Conservation (phyloP, 192 early-diverging fungal species). For the Glomus cerebriforme region DNA sequence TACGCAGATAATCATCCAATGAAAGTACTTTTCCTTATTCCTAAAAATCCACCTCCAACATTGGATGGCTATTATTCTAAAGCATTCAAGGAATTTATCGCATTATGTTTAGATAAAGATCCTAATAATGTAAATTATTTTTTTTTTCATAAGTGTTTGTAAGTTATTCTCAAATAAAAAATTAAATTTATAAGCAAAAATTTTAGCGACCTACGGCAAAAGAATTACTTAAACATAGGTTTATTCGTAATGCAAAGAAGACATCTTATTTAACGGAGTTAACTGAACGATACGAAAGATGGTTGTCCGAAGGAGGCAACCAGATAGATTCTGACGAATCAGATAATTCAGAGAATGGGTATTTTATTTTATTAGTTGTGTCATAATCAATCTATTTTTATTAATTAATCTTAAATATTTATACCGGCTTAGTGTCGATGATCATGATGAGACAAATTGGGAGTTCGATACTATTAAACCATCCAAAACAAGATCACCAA, state of each 20-base stretch:
- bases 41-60: conserved; percentile 83
- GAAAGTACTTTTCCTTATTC: conserved; percentile 93
- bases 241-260: conserved; percentile 83
- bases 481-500: conserved; percentile 36
- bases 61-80: conserved; percentile 78
- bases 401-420: background rate
- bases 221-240: conserved; percentile 85
- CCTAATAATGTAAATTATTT: conserved; percentile 58
- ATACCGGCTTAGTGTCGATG: conserved; percentile 35
- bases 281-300: conserved; percentile 80
- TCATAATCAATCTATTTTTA: background rate
- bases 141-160: background rate
- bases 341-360: conserved; percentile 31
- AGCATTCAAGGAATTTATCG: conserved; percentile 89
- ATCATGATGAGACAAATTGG: conserved; percentile 50
- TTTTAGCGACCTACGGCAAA: conserved; percentile 84
- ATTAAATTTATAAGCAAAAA: background rate
- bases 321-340: conserved; percentile 43
- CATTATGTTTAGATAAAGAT: conserved; percentile 84
- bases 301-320: conserved; percentile 62
- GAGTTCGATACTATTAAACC: conserved; percentile 55
- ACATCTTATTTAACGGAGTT: conserved; percentile 83
- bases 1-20: conserved; percentile 93
- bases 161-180: background rate
- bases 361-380: background rate